phyloP scores from a whole-genome alignment of 139 green algal genomes.

The Astrephomene gubernaculifera region DNA sequence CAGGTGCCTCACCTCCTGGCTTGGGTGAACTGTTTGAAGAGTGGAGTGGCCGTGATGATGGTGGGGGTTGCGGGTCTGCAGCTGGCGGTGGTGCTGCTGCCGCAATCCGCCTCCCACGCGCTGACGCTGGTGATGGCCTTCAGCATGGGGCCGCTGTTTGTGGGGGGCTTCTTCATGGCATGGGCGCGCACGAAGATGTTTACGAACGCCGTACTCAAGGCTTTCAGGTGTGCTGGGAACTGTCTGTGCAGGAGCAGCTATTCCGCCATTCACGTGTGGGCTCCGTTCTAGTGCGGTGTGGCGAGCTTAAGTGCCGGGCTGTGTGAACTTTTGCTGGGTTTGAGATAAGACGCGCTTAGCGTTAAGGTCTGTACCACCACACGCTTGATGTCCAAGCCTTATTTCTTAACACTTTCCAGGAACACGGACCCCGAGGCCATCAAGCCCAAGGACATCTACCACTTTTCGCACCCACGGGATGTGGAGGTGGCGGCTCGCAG shows the following conservation, averaged over 20 bases:
- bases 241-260: too few relatives aligned
- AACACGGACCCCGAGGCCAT: slow-evolving; percentile 12
- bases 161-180: neutral
- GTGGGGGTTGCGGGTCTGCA: neutral
- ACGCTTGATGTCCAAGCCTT: too few relatives aligned
- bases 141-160: neutral
- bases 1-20: slow-evolving; percentile 18
- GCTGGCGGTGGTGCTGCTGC: neutral
- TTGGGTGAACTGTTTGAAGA: slow-evolving; percentile 29
- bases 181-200: slow-evolving; percentile 15
- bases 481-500: neutral
- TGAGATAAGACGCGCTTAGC: too few relatives aligned
- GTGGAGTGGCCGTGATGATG: slow-evolving; percentile 2
- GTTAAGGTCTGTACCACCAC: too few relatives aligned
- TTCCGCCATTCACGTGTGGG: too few relatives aligned
- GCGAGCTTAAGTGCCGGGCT: too few relatives aligned
- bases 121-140: neutral
- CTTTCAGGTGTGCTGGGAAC: too few relatives aligned
- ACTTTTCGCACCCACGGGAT: slow-evolving; percentile 3
- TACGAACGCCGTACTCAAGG: neutral
- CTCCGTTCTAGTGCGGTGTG: too few relatives aligned
- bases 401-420: too few relatives aligned
- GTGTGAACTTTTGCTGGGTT: too few relatives aligned
- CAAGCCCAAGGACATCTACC: slow-evolving; percentile 20
- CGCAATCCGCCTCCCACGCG: neutral